These are phyloP conservation scores for Cercospora canescens DNA, from an alignment of 2,329 filamentous ascomycete genomes.

Conservation along the genomic window DNA sequence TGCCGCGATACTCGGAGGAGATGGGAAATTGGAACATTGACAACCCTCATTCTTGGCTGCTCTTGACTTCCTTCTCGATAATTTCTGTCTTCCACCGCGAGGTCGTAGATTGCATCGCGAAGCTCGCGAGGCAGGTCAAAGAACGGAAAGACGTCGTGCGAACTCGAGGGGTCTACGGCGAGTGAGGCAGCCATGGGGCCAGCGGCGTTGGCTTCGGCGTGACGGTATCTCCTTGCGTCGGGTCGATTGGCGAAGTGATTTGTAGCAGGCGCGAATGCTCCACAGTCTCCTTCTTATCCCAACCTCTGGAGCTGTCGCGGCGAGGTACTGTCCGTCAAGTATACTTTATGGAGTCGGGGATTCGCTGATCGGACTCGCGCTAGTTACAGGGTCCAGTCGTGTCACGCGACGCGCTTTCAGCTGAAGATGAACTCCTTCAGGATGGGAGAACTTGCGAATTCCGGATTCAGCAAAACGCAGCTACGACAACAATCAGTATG, in stretches of 20 bases:
- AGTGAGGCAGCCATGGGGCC: background rate
- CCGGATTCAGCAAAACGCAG: slow-evolving; percentile 87
- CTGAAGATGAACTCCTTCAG: slow-evolving; percentile 84
- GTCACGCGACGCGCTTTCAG: background rate
- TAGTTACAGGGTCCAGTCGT: background rate
- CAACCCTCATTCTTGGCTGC: background rate
- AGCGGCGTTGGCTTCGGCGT: background rate
- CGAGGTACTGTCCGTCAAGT: background rate
- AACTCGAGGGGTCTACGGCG: background rate
- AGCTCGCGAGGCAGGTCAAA: slow-evolving; percentile 20
- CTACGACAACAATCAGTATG: slow-evolving; percentile 47
- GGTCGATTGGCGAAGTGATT: too few species aligned
- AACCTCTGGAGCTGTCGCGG: background rate
- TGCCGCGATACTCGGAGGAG: background rate
- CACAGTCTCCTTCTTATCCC: background rate
- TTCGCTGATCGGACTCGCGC: background rate
- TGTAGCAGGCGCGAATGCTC: background rate
- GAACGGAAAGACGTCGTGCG: slow-evolving; percentile 26
- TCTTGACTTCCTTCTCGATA: background rate
- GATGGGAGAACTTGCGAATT: slow-evolving; percentile 88
- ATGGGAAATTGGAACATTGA: background rate
- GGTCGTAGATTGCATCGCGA: slow-evolving; percentile 17
- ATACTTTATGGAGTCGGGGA: too few species aligned
- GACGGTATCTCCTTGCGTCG: background rate
- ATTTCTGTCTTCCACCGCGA: background rate